phyloP scores from a whole-genome alignment of 306 rosid species.

The Trichosanthes truncata region DNA sequence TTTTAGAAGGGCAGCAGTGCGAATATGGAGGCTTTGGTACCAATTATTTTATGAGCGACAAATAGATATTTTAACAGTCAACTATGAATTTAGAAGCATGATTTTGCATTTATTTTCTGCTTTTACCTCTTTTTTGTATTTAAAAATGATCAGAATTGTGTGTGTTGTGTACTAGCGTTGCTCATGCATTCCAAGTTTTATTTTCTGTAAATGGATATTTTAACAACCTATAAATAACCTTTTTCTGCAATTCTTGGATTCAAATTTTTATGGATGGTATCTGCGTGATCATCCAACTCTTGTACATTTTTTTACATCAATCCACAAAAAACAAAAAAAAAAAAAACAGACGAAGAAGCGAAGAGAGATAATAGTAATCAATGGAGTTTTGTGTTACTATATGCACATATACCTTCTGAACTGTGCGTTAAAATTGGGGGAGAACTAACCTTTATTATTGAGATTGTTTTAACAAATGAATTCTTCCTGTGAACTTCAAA shows the following conservation, averaged over 20 bases:
- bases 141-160: not conserved
- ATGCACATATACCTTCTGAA: not conserved
- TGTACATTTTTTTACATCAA: not conserved
- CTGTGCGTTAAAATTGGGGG: not conserved
- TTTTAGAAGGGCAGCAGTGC: not conserved
- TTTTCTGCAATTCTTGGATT: not conserved
- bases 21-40: not conserved
- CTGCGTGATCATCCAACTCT: not conserved
- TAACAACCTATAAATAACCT: not conserved
- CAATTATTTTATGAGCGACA: not conserved
- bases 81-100: not conserved
- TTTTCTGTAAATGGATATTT: not conserved
- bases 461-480: conserved; percentile 10
- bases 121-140: not conserved
- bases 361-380: not conserved
- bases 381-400: not conserved
- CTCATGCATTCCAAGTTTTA: not conserved
- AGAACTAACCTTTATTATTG: not conserved
- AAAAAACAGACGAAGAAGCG: not conserved
- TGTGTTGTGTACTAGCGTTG: not conserved
- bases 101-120: not conserved
- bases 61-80: not conserved
- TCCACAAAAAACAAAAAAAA: not conserved
- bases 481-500: not conserved
- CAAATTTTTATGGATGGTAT: not conserved